phyloP scores from a whole-genome alignment of 1,139 yeast genomes.

The Blastobotrys serpentis region DNA sequence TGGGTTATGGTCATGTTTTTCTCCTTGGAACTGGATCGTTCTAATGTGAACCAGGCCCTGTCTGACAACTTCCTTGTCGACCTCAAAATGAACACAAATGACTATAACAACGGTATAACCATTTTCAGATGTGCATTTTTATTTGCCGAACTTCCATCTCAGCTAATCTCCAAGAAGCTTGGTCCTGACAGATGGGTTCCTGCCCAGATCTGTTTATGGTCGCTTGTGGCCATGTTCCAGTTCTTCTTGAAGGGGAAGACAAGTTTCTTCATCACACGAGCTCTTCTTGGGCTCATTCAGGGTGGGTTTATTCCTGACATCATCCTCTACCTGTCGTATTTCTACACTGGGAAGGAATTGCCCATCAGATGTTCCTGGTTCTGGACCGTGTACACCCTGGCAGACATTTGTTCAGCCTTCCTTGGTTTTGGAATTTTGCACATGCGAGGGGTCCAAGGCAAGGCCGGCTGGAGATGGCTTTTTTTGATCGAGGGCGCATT shows the following conservation, averaged over 20 bases:
- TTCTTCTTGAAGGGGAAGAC: conserved; percentile 40
- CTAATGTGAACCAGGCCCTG: conserved; percentile 50
- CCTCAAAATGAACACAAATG: conserved; percentile 45
- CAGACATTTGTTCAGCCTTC: conserved; percentile 37
- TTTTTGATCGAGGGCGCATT: conserved; percentile 56
- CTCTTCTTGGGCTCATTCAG: conserved; percentile 47
- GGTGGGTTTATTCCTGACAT: conserved; percentile 56
- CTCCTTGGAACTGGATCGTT: conserved; percentile 53
- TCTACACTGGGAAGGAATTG: conserved; percentile 49
- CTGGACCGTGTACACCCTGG: conserved; percentile 33
- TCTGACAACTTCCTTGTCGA: conserved; percentile 49
- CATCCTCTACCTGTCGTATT: conserved; percentile 52
- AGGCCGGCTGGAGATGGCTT: conserved; percentile 58
- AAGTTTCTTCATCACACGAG: conserved; percentile 45
- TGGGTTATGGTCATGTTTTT: conserved; percentile 47
- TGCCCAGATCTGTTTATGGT: conserved; percentile 50
- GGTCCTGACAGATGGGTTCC: conserved; percentile 58
- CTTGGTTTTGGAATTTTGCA: conserved; percentile 48
- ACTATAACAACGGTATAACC: conserved; percentile 51
- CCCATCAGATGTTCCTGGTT: conserved; percentile 50
- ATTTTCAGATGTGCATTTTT: conserved; percentile 46
- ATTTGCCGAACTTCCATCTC: conserved; percentile 52
- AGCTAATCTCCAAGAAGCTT: conserved; percentile 48
- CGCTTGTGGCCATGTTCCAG: conserved; percentile 48
- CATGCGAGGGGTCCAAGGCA: conserved; percentile 49